Base-by-base conservation (phyloP, 2,329 filamentous ascomycete species). In the Hypoxylon sp. region DNA sequence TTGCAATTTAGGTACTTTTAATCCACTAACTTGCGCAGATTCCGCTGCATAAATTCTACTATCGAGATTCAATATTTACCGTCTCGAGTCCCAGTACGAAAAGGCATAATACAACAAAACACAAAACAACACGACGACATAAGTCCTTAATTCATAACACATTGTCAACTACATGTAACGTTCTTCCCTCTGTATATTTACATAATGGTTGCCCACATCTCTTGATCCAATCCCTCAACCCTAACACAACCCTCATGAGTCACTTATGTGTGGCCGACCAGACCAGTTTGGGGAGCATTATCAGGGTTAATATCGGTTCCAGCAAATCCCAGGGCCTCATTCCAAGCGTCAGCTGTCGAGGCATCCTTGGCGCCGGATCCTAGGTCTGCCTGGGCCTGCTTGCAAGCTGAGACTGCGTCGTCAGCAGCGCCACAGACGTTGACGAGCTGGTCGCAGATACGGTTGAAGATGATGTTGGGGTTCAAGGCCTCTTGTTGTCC, bases 391-490 rank as follows among this genome's bases (percentile, higher is more conserved):
- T 84, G 74, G 2, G 83, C 84, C 16, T 71, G 69, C 38, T 68
- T 61, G 69, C 81, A 86, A 4, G 77, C 75, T 8, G 75, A 66
- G 59, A 80, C 75, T 44, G 84, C 86, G 3, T 81, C 83, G 17
- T 73, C 75, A 65, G 84, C 84, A 43, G 85, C 85, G 27, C 75
- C 73, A 71, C 86, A 89, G 26, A 85, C 82, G 71, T 87, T 88
- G 65, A 71, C 78, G 51, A 89, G 77, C 73, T 88, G 83, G 70
- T 89, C 85, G 70, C 82, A 85, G 68, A 89, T 83, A 55, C 84
- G 80, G 77, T 87, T 88, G 67, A 84, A 87, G 75, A 89, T 89
- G 75, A 89, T 89, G 74, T 82, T 81, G 48, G 85, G 85, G 80
- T 89, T 88, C 34, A 88, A 17, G 6, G 85, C 84, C 66, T 88